Conservation (phyloP, 768 basidiomycete species). For the Mycena latifolia region DNA sequence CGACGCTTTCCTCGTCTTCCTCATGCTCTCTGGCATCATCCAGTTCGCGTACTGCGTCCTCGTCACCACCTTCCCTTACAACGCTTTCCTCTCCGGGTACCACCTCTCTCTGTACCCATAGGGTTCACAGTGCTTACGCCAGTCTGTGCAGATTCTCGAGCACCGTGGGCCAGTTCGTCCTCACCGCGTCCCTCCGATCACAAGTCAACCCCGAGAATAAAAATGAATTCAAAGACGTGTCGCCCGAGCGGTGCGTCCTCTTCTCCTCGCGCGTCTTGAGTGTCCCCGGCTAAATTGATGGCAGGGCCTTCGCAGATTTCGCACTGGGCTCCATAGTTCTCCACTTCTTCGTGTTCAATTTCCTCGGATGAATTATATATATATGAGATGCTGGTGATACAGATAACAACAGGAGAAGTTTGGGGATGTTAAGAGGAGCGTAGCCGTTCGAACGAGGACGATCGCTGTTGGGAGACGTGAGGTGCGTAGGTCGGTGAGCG, state of each 20-base stretch:
- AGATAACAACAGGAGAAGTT: not conserved
- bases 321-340: constrained; percentile 94
- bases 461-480: constrained; percentile 64
- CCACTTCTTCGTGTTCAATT: constrained; percentile 99
- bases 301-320: constrained; percentile 97
- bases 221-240: constrained; percentile 88
- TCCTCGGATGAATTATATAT: constrained; percentile 78
- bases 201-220: constrained; percentile 93
- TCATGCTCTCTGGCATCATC: constrained; percentile 89
- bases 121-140: constrained; percentile 1
- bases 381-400: constrained; percentile 31
- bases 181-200: constrained; percentile 90
- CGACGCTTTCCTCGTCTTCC: constrained; percentile 92
- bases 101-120: constrained; percentile 41
- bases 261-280: not conserved
- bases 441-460: constrained; percentile 78
- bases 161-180: constrained; percentile 96
- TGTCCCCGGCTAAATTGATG: not conserved
- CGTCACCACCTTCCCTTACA: constrained; percentile 95
- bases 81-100: constrained; percentile 96
- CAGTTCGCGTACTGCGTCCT: constrained; percentile 95
- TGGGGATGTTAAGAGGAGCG: constrained; percentile 36
- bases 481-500: constrained; percentile 14
- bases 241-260: constrained; percentile 87
- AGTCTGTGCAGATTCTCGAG: constrained; percentile 78